Evolutionary conservation across 495 filamentous ascomycete species (phyloP), one percentile per base, ranked within the genome.

Genomic region (Lepidopterella palustris): DNA sequence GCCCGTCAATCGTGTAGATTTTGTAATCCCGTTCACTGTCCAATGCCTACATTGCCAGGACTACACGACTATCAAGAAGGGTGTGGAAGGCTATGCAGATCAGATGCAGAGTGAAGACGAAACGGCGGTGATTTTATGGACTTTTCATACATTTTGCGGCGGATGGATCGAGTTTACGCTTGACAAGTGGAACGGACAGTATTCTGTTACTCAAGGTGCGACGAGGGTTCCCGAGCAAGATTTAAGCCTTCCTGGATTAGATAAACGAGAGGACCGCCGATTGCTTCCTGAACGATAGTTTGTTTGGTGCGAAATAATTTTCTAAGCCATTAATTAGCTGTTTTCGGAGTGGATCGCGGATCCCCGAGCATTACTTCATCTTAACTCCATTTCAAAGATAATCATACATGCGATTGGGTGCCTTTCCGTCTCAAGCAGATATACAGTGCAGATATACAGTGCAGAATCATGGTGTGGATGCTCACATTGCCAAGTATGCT

Each of bases 81-180:
- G 21, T 15, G 18, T n/a, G 13, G 35, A 32, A 24, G 47, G 25
- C 15, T 51, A 35, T 20, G 56, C 45, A 20, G 32, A 47, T 3
- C 8, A 23, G 18, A 21, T 11, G 2, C 11, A 20, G 3, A n/a
- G 15, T 10, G 20, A 35, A 10, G 35, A 52, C 21, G 8, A n/a
- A 8, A 18, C 50, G 11, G 11, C 25, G 10, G 18, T 29, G 8
- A 25, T 21, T 21, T 49, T 49, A 20, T 53, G 57, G 57, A 60
- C 24, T 4, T 60, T 53, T 40, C 57, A 60, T 48, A 53, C 48
- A 5, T 27, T 8, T 42, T 53, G 47, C 31, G 29, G 48, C 31
- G 48, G 57, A 40, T 60, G 57, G 57, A 53, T 60, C 6, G 48
- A 53, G 32, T 53, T 53, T 29, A 35, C 35, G 23, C 51, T 42